Evolutionary conservation across 2,329 filamentous ascomycete genomes (phyloP), one percentile per base, ranked within the genome.

Genomic region (Aureobasidium zeae): DNA sequence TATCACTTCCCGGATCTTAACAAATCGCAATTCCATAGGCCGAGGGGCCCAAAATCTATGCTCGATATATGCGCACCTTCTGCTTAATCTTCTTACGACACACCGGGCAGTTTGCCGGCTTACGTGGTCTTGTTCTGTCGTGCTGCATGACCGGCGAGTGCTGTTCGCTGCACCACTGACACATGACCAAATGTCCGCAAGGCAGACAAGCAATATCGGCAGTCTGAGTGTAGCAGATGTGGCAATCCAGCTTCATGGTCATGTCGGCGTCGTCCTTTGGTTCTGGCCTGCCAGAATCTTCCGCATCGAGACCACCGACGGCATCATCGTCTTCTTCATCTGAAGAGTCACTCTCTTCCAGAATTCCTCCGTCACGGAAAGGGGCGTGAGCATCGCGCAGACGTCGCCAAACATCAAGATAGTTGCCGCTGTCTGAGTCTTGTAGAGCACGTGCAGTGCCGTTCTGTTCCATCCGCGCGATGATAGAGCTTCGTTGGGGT

Each of bases 131-230:
- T n/a, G 61, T 65, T 25, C 50, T 49, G 52, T 68, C 65, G 20
- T 58, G 52, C 45, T 62, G 56, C 52, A 61, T 61, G 1, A 64
- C 59, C 2, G 71, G 71, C 24, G 70, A 62, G 32, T 69, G 64
- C 37, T 70, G 63, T 37, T 72, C 68, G 3, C 69, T 70, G 50
- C 72, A 76, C 71, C 71, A 76, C 28, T 64, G 58, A 52, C 72
- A 76, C 62, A 76, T 69, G 24, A 70, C 63, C 48, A 73, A 62
- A 53, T 76, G 72, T 0, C 72, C 72, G 48, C 72, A 76, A 1
- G 72, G 72, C 25, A 75, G 51, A 13, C 72, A 57, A 2, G 69
- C 71, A 5, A 68, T 68, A 47, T 74, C 68, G 1, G 73, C 68
- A 2, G 69, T 36, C 52, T 76, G 72, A 8, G 62, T 62, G 51